Conservation (phyloP, 768 basidiomycete species). For the Lyophyllum atratum region DNA sequence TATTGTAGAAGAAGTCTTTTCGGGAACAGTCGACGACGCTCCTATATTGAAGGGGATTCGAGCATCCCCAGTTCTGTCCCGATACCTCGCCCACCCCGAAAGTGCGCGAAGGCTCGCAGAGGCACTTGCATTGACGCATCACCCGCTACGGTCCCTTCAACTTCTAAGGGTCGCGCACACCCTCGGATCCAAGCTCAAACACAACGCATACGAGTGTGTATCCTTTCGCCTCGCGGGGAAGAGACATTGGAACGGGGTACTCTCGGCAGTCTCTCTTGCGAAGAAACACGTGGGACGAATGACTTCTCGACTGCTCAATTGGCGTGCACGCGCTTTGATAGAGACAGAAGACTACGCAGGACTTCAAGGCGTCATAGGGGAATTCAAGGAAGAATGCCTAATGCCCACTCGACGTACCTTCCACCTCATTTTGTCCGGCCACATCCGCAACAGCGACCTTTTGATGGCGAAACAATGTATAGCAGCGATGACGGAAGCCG, state of each 20-base stretch:
- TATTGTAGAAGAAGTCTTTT: conserved; percentile 9
- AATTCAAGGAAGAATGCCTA: conserved; percentile 49
- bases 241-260: conserved; percentile 52
- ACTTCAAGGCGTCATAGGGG: conserved; percentile 46
- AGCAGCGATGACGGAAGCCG: conserved; percentile 57
- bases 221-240: conserved; percentile 48
- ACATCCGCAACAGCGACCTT: conserved; percentile 70
- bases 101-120: conserved; percentile 33
- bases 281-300: conserved; percentile 48
- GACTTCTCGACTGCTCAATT: conserved; percentile 65
- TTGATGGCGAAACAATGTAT: conserved; percentile 53
- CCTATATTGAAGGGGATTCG: conserved; percentile 16
- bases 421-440: conserved; percentile 66
- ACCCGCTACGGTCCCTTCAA: conserved; percentile 42
- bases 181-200: conserved; percentile 51
- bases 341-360: conserved; percentile 51
- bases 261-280: conserved; percentile 49
- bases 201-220: conserved; percentile 60
- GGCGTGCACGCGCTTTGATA: conserved; percentile 63
- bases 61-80: conserved; percentile 18
- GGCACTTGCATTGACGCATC: conserved; percentile 30
- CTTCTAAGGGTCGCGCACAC: conserved; percentile 49
- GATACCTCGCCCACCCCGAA: conserved; percentile 33
- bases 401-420: conserved; percentile 63
- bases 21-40: background rate